Evolutionary conservation across 441 rosid genomes (phyloP).

Genomic region (Aleurites moluccanus): DNA sequence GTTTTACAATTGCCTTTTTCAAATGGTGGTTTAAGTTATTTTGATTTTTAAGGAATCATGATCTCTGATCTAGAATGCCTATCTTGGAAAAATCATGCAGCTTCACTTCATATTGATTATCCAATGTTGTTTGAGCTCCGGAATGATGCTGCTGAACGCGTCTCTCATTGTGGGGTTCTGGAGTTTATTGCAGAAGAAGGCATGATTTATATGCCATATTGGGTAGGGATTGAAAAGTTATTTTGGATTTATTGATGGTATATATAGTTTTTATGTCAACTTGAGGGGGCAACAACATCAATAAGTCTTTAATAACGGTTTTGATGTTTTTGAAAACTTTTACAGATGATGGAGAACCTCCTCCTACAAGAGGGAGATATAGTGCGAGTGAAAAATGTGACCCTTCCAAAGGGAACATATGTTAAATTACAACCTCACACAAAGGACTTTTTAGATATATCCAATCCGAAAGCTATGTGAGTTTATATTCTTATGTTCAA

Average conservation of each 20-base stretch:
- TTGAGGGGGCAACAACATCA: background rate
- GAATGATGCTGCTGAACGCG: constrained; percentile 70
- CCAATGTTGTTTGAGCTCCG: constrained; percentile 97
- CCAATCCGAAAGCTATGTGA: constrained; percentile 96
- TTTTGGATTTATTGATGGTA: background rate
- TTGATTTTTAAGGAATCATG: background rate
- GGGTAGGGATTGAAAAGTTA: constrained; percentile 47
- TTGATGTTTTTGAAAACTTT: background rate
- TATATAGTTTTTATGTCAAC: constrained; percentile 9
- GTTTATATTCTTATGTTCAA: constrained; percentile 21
- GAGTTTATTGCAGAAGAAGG: constrained; percentile 99
- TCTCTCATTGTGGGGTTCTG: constrained; percentile 92
- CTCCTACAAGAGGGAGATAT: constrained; percentile 86
- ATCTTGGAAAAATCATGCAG: constrained; percentile 39
- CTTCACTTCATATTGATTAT: constrained; percentile 91
- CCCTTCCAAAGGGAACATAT: constrained; percentile 87
- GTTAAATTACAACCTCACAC: constrained; percentile 94
- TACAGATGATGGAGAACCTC: constrained; percentile 95
- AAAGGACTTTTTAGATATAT: constrained; percentile 79
- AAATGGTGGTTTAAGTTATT: background rate
- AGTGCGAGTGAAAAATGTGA: constrained; percentile 67
- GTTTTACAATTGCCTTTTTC: constrained; percentile 17
- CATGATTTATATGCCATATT: constrained; percentile 96
- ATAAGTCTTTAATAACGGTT: constrained; percentile 3
- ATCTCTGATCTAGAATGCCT: constrained; percentile 16